Percentiles rank a stretch among this genome's conserved stretches.
These are phyloP conservation scores for Apiospora rasikravindrae DNA, from an alignment of 2,329 filamentous ascomycete species.

Conservation along the genomic window DNA sequence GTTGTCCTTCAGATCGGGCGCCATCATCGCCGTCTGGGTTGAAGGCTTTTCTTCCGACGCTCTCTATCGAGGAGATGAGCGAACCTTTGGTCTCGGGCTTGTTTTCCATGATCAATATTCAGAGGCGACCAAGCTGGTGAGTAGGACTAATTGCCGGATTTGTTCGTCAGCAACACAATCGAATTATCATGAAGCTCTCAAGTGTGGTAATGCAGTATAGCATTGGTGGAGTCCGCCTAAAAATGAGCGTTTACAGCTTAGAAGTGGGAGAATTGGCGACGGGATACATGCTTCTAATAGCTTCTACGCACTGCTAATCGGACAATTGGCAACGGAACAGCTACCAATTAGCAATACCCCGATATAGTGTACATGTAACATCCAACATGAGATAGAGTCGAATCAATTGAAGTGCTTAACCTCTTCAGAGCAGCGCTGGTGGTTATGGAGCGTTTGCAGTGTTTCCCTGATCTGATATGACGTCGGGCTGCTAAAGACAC, in stretches of 20 bases:
- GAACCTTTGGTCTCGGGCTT: constrained; percentile 34
- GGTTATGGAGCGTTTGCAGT: neutral
- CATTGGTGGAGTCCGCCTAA: neutral
- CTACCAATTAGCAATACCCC: neutral
- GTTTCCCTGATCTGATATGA: neutral
- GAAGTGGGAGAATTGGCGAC: no score
- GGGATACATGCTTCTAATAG: neutral
- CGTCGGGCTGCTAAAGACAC: neutral
- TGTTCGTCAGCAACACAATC: neutral
- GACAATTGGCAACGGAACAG: neutral
- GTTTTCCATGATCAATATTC: constrained; percentile 25
- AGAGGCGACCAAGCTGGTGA: neutral
- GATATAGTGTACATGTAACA: no score
- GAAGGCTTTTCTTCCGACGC: constrained; percentile 55
- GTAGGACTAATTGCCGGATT: neutral
- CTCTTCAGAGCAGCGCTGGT: neutral
- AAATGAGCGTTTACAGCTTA: neutral
- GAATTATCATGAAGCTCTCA: neutral
- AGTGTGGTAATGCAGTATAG: neutral
- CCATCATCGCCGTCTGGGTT: constrained; percentile 46
- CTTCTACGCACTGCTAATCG: neutral
- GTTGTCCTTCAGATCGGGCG: constrained; percentile 40
- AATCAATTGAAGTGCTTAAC: no score
- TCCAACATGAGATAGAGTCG: no score
- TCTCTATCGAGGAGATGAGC: constrained; percentile 42